Conservation (phyloP, 192 early-diverging fungal genomes). For the Rhizophlyctis rosea region DNA sequence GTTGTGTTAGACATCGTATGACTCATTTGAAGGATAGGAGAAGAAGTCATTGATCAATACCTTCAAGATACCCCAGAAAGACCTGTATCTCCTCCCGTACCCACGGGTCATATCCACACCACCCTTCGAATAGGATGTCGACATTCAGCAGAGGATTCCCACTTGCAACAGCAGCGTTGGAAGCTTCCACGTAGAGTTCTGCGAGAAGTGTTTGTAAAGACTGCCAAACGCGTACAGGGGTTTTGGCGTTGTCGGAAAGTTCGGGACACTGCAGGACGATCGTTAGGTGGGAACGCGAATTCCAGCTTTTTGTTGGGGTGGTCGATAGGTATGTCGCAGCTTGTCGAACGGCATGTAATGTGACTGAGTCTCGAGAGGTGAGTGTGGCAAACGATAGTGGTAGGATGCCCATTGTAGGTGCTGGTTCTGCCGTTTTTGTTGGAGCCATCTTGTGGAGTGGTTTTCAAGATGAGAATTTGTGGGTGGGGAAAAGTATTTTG, state of each 20-base stretch:
- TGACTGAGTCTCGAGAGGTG: background rate
- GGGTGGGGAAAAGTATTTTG: no score
- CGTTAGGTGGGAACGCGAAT: background rate
- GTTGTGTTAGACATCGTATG: conserved; percentile 1
- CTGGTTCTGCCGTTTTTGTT: no score
- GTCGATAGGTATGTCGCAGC: background rate
- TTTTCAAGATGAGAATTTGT: no score
- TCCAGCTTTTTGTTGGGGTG: background rate
- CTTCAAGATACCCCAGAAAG: conserved; percentile 37
- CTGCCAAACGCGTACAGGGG: background rate
- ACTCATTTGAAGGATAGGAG: background rate
- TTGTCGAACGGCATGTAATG: background rate
- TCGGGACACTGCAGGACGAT: background rate
- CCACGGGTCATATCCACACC: conserved; percentile 59
- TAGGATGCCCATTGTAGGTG: no score
- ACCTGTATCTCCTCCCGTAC: conserved; percentile 28
- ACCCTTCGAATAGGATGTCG: conserved; percentile 55
- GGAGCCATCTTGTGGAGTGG: no score
- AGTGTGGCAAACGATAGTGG: background rate
- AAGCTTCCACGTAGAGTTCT: conserved; percentile 49
- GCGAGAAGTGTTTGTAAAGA: conserved; percentile 7
- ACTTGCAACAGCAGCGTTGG: conserved; percentile 39
- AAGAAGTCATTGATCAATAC: conserved; percentile 20
- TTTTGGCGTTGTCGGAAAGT: background rate
- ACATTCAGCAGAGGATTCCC: conserved; percentile 47